Evolutionary conservation across 352 stramenopile species (phyloP), one percentile per base, ranked within the genome.

Genomic region (Globisporangium perplexum): DNA sequence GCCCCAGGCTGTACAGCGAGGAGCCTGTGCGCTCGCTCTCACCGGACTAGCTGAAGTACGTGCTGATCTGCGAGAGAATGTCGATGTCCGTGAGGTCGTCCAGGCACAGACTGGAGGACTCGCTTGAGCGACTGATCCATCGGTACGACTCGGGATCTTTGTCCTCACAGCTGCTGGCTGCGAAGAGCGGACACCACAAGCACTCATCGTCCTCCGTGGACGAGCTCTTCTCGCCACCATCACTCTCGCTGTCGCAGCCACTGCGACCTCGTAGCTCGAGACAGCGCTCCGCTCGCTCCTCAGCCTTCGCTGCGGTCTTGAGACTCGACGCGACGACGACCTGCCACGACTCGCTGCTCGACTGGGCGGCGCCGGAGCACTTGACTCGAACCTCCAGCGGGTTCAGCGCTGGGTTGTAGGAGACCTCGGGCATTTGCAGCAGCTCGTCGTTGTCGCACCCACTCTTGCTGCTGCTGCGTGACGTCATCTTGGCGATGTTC

Each of bases 21-120:
- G n/a, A n/a, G n/a, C n/a, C n/a, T 38, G 17, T 20, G 3, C 43
- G 26, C 12, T 18, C n/a, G 10, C 24, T 24, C 26, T 12, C 22
- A 1, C 24, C 7, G 8, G 0, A 26, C 36, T 35, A 72, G 7
- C 46, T 48, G 17, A 66, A 71, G 47, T 68, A 72, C n/a, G 53
- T 51, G 30, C 60, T 79, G 44, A 76, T 66, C 42, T 85, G 73
- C 28, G 73, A 87, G 20, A 82, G 60, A 0, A 61, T 47, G 23
- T 82, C 72, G 33, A 79, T 72, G 47, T 83, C 73, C 4, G 73
- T 73, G 14, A 83, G 53, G 33, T 87, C 76, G n/a, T 85, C 76
- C 4, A 77, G 71, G 20, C 64, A 69, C n/a, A 83, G 66, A 41
- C 72, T 84, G 15, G 66, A 77, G 44, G 46, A n/a, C 7, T 64